Percentiles rank a stretch among this genome's conserved stretches.
Conservation (phyloP, 176 grass and related monocot genomes). For the Saccharum spontaneum region DNA sequence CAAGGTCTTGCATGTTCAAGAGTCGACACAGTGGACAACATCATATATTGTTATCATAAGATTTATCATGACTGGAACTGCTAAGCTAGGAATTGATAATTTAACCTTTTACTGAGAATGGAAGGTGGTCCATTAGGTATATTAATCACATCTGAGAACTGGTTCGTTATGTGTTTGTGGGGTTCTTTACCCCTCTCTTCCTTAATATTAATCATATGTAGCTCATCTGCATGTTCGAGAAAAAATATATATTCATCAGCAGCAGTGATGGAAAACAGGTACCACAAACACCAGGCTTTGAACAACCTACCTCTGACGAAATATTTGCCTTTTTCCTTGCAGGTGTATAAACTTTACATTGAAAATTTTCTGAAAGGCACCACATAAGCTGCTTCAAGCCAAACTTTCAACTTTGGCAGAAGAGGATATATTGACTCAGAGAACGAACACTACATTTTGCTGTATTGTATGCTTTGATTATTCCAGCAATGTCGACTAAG, state of each 20-base stretch:
- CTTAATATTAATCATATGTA: background rate
- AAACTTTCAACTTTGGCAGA: constrained; percentile 31
- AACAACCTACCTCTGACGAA: constrained; percentile 39
- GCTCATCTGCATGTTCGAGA: background rate
- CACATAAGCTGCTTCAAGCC: constrained; percentile 54
- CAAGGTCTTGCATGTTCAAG: background rate
- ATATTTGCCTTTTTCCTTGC: constrained; percentile 28
- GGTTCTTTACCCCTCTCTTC: background rate
- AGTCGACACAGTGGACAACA: background rate
- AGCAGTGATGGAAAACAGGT: background rate
- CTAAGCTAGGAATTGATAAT: background rate
- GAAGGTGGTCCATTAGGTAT: background rate
- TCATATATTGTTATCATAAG: background rate
- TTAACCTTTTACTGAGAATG: background rate
- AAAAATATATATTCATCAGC: background rate
- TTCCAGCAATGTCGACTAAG: background rate
- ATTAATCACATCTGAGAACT: background rate
- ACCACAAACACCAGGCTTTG: background rate
- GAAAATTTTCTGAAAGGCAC: constrained; percentile 56
- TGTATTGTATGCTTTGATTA: background rate
- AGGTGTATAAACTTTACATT: constrained; percentile 52
- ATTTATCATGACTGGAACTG: background rate
- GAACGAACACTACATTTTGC: background rate
- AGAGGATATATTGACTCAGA: constrained; percentile 28
- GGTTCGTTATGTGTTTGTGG: background rate